Percentiles rank a stretch among this genome's conserved stretches.
Evolutionary conservation across 345 rosid genomes (phyloP).

Genomic region (Aquilaria yunnanensis): DNA sequence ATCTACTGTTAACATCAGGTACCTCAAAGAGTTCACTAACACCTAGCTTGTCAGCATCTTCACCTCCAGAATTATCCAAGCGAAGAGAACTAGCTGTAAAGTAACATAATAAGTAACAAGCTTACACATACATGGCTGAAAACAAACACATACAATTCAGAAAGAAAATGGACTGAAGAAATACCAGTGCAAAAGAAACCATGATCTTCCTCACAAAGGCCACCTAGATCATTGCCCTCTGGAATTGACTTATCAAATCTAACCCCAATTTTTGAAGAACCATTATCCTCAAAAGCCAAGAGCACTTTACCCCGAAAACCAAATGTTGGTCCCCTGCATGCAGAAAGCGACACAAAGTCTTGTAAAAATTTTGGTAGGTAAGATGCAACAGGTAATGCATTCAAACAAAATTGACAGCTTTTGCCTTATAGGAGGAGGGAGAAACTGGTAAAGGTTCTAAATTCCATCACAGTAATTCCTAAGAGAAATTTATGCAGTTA

Average conservation of each 20-base stretch:
- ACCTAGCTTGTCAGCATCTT: conserved; percentile 70
- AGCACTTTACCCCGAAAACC: conserved; percentile 82
- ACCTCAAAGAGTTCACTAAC: conserved; percentile 82
- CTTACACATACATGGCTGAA: neutral
- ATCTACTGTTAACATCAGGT: conserved; percentile 7
- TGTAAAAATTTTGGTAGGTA: neutral
- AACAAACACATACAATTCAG: neutral
- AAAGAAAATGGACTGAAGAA: conserved; percentile 1
- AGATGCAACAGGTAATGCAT: neutral
- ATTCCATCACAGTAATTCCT: no score
- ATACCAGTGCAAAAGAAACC: conserved; percentile 86
- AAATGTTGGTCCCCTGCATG: conserved; percentile 55
- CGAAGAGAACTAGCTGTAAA: conserved; percentile 68
- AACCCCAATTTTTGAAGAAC: conserved; percentile 74
- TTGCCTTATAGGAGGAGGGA: no score
- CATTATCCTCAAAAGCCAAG: conserved; percentile 81
- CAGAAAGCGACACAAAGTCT: neutral
- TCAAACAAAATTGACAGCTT: neutral
- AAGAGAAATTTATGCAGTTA: conserved; percentile 1
- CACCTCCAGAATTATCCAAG: conserved; percentile 66
- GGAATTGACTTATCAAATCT: conserved; percentile 73
- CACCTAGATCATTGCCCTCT: conserved; percentile 91
- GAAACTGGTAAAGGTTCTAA: neutral
- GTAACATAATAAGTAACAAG: conserved; percentile 5
- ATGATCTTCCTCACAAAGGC: conserved; percentile 73